Conservation (phyloP, 1,284 basidiomycete species). For the Trichosporon asahii region DNA sequence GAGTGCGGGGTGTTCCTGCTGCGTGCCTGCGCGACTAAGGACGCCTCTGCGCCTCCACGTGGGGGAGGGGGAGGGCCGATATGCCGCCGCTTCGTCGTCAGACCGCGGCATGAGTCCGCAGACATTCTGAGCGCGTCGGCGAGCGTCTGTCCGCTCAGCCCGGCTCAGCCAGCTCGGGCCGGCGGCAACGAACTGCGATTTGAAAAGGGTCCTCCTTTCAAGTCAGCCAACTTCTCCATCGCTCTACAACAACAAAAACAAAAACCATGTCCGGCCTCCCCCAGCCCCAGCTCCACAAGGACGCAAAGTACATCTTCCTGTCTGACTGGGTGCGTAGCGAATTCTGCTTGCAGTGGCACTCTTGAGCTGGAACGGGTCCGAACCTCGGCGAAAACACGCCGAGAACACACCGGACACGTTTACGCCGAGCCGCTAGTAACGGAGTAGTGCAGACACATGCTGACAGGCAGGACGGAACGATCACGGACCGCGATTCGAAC, state of each 20-base stretch:
- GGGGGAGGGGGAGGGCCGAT: neutral
- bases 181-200: neutral
- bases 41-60: neutral
- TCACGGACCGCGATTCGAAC: conserved; percentile 84
- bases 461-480: conserved; percentile 72
- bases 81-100: neutral
- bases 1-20: neutral
- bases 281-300: conserved; percentile 70
- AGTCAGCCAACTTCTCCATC: neutral
- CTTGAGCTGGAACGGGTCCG: neutral
- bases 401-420: neutral
- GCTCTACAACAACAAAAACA: neutral
- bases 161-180: conserved; percentile 3
- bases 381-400: neutral
- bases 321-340: conserved; percentile 72
- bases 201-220: neutral
- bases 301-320: conserved; percentile 79
- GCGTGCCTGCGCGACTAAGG: neutral
- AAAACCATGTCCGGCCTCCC: conserved; percentile 55
- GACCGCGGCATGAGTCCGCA: neutral
- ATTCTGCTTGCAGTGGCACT: neutral
- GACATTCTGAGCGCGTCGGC: neutral
- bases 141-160: neutral
- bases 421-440: neutral
- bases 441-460: neutral